These are phyloP conservation scores for Dryadomyces quercus-mongolicae DNA, from an alignment of 2,329 filamentous ascomycete species.

Conservation along the genomic window DNA sequence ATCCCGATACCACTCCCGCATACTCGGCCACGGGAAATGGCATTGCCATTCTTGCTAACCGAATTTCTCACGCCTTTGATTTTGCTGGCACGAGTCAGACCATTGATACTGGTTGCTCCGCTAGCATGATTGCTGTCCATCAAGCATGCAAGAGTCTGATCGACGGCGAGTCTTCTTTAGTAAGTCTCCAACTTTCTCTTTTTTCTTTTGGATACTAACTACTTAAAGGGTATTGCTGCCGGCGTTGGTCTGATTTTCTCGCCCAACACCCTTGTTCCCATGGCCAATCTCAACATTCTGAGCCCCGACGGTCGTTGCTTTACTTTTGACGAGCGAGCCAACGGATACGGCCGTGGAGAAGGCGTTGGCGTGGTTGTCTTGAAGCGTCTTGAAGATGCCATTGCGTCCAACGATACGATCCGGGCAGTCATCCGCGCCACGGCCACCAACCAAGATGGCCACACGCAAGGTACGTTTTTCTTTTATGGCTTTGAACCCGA, in stretches of 20 bases:
- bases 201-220: slow-evolving; percentile 9
- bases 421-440: slow-evolving; percentile 42
- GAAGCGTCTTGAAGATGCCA: slow-evolving; percentile 45
- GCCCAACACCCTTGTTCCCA: slow-evolving; percentile 42
- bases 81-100: slow-evolving; percentile 43
- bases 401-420: slow-evolving; percentile 46
- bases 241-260: slow-evolving; percentile 41
- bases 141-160: slow-evolving; percentile 37
- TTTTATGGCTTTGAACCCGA: background rate
- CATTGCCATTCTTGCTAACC: slow-evolving; percentile 41
- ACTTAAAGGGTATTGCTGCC: slow-evolving; percentile 31
- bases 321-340: slow-evolving; percentile 45
- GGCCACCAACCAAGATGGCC: slow-evolving; percentile 44
- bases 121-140: slow-evolving; percentile 41
- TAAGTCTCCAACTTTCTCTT: slow-evolving; percentile 4
- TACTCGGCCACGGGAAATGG: slow-evolving; percentile 42
- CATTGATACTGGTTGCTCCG: slow-evolving; percentile 47
- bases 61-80: slow-evolving; percentile 43
- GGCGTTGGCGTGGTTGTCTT: slow-evolving; percentile 47
- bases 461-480: slow-evolving; percentile 30
- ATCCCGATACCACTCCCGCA: slow-evolving; percentile 35
- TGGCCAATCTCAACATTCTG: slow-evolving; percentile 41
- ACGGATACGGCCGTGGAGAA: slow-evolving; percentile 54
- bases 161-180: slow-evolving; percentile 29
- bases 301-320: slow-evolving; percentile 37